A percentile compares a stretch with the other conserved stretches of the same genome.
Evolutionary conservation across 768 basidiomycete species (phyloP).

Genomic region (Lentinula edodes): DNA sequence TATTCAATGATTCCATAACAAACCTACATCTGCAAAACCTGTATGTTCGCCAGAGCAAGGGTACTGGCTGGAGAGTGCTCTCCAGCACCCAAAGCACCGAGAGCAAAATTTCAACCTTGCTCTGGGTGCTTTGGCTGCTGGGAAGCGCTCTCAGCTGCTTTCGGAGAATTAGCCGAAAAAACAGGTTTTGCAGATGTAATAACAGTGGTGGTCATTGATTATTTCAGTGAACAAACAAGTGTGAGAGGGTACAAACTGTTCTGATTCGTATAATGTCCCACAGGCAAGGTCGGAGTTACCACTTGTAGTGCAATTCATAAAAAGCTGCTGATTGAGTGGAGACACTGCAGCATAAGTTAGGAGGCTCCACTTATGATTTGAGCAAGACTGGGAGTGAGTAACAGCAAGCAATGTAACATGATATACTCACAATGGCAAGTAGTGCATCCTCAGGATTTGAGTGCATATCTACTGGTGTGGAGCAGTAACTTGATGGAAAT

Average conservation of each 20-base stretch:
- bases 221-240: not conserved
- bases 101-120: no score
- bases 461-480: not conserved
- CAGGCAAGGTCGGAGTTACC: not conserved
- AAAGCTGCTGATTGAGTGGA: not conserved
- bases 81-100: no score
- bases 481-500: not conserved
- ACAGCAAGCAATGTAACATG: no score
- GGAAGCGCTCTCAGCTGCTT: no score
- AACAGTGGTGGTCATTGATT: no score
- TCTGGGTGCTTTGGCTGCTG: no score
- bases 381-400: not conserved
- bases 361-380: not conserved
- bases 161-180: no score
- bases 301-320: not conserved
- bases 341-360: not conserved
- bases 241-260: not conserved
- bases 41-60: no score
- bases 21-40: no score
- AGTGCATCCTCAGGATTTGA: not conserved
- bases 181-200: no score
- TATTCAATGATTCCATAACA: not conserved
- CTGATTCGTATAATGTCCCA: not conserved
- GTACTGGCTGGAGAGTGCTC: no score
- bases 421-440: not conserved